Evolutionary conservation across 2,329 filamentous ascomycete genomes (phyloP).

Genomic region (Aspergillus unguis): DNA sequence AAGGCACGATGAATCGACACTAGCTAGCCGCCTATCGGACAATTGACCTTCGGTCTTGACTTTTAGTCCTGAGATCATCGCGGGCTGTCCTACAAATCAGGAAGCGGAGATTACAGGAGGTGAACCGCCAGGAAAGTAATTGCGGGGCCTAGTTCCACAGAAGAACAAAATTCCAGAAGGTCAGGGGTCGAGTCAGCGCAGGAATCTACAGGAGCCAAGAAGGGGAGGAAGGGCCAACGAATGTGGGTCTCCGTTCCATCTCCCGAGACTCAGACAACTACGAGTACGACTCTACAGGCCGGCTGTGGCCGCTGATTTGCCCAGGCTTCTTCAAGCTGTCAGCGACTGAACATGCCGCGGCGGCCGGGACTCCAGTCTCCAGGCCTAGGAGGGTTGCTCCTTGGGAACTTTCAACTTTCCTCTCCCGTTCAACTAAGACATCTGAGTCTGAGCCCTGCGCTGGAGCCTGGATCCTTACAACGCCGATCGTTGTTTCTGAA

Average conservation of each 20-base stretch:
- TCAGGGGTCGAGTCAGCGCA: constrained; percentile 19
- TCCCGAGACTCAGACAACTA: constrained; percentile 9
- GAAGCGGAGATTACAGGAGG: constrained; percentile 21
- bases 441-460: neutral
- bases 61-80: constrained; percentile 19
- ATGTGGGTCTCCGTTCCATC: constrained; percentile 14
- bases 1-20: constrained; percentile 18
- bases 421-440: too few relatives aligned
- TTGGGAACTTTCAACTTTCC: too few relatives aligned
- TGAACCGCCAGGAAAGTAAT: constrained; percentile 16
- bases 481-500: neutral
- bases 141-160: constrained; percentile 17
- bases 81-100: constrained; percentile 22
- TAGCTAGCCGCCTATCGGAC: constrained; percentile 19
- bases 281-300: neutral
- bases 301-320: neutral
- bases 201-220: neutral
- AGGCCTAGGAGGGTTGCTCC: too few relatives aligned
- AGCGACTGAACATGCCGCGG: neutral
- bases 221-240: constrained; percentile 3
- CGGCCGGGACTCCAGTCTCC: neutral
- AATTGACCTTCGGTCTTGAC: constrained; percentile 9
- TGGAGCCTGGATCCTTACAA: neutral
- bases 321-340: neutral
- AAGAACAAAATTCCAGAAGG: constrained; percentile 22